Base-by-base conservation (phyloP, 2,329 filamentous ascomycete genomes). In the Cladosporium velox region DNA sequence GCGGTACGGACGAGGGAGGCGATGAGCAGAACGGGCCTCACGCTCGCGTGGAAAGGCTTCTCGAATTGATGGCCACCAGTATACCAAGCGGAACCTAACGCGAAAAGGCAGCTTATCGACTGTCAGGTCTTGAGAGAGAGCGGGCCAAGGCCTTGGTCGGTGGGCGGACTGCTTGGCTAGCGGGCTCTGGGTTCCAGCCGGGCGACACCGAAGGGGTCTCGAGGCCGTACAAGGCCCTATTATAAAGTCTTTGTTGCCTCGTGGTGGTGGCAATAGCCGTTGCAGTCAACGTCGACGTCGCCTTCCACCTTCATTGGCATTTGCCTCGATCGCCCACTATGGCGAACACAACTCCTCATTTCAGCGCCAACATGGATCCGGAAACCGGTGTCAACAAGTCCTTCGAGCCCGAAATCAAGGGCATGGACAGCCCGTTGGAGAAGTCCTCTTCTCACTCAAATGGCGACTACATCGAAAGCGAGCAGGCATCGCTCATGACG, bases 351-450 rank as follows among this genome's bases (percentile, higher is more conserved):
- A 55, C 52, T 34, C 52, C 52, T 34, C 52, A 55, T 30, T 65
- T 52, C 47, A 60, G 52, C 57, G 52, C 55, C 15, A 41, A 59
- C 24, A 59, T 57, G 44, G 63, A 65, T 35, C 57, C 87, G 32
- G 80, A 88, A 64, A 86, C 83, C 67, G 87, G 90, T 35, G 87
- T 91, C 70, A 90, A 87, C 79, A 85, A 88, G 66, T 88, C 87
- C 1, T 21, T 35, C 47, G 54, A 60, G 12, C 34, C 55, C 4
- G 55, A 65, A 10, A 28, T 60, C 41, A 65, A 65, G 41, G 63
- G 63, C 15, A 34, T 59, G 34, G 63, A 54, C 21, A 65, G 63
- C 44, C 63, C 63, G n/a, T 18, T 59, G 35, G 55, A 21, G 15
- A 26, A 54, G 21, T 41, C 55, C 6, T 57, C 55, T 24, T 57